Evolutionary conservation across 73 alveolate species (phyloP), one percentile per base, ranked within the genome.

Genomic region (Uronychia setigera): DNA sequence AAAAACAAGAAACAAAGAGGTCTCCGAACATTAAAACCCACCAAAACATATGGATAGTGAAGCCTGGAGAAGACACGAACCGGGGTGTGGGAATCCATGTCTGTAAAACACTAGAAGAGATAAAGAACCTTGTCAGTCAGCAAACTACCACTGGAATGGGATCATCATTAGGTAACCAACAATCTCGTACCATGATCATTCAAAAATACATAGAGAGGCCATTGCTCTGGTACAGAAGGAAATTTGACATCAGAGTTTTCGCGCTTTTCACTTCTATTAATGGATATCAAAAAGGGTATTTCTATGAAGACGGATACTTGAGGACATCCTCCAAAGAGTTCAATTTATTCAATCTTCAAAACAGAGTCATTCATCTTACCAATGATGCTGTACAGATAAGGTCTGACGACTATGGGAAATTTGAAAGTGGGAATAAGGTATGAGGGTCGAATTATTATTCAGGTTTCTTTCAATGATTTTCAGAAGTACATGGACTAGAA

Each of bases 131-230:
- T 27, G 60, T 80, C 30, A 83, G 26, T 78, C 79, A 57, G 93
- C 86, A 58, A 59, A 74, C 29, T 90, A 81, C 31, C 78, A 92
- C 29, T 87, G n/a, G n/a, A n/a, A n/a, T n/a, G n/a, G 79, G 78
- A 87, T 93, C 77, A 74, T 86, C 60, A 85, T 79, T 59, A 32
- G 74, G 32, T 90, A 91, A 31, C 76, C 25, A 25, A 0, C 76
- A 78, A 5, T 0, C 74, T 26, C 1, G 75, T 9, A 95, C 98
- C 0, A 82, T 87, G 74, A 96, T 97, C 58, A 78, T 97, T 14
- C 96, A 97, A 92, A 92, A 95, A 81, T 97, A 97, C 89, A 94
- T 97, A 79, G 98, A 94, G 77, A 92, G 96, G 83, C 99, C 99
- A 11, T 89, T 96, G 46, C 88, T 97, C 30, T 89, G 94, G 33